These are phyloP conservation scores for Shiraia bambusicola DNA, from an alignment of 2,329 filamentous ascomycete genomes.

Conservation along the genomic window DNA sequence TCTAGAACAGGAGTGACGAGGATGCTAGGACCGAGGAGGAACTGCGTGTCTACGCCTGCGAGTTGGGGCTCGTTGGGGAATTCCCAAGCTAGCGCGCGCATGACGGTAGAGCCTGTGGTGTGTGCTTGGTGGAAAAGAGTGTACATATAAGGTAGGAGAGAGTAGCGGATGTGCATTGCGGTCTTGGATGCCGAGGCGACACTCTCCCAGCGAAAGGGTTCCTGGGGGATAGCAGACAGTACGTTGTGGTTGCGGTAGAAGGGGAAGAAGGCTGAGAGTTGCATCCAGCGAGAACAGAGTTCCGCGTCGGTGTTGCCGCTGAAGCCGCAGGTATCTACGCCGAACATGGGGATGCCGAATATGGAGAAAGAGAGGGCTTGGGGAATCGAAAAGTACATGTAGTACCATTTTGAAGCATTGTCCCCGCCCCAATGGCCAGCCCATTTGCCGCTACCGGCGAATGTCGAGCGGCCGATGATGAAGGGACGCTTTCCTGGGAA, in stretches of 20 bases:
- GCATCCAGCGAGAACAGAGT: conserved; percentile 74
- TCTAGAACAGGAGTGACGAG: conserved; percentile 68
- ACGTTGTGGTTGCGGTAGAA: conserved; percentile 78
- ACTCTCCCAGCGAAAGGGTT: conserved; percentile 69
- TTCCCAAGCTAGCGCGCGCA: conserved; percentile 74
- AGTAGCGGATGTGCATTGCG: conserved; percentile 71
- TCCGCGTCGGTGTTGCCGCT: conserved; percentile 66
- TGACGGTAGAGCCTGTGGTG: conserved; percentile 66
- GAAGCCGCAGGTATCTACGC: conserved; percentile 65
- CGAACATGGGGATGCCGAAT: conserved; percentile 77
- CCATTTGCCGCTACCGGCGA: conserved; percentile 72
- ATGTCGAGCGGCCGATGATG: conserved; percentile 81
- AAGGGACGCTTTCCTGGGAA: conserved; percentile 73
- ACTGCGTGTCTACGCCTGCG: conserved; percentile 68
- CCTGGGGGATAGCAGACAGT: conserved; percentile 62
- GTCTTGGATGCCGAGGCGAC: conserved; percentile 65
- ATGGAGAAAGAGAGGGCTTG: conserved; percentile 74
- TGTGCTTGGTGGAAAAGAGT: conserved; percentile 70
- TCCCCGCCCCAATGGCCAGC: conserved; percentile 80
- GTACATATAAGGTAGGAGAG: conserved; percentile 73
- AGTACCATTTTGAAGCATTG: conserved; percentile 69
- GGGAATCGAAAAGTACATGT: conserved; percentile 75
- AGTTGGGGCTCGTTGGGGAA: conserved; percentile 71
- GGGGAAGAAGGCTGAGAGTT: conserved; percentile 71
- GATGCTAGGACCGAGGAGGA: conserved; percentile 67